Percentiles rank a stretch among this genome's conserved stretches.
Evolutionary conservation across 163 green algal genomes (phyloP).

Genomic region (Volvox carteri): DNA sequence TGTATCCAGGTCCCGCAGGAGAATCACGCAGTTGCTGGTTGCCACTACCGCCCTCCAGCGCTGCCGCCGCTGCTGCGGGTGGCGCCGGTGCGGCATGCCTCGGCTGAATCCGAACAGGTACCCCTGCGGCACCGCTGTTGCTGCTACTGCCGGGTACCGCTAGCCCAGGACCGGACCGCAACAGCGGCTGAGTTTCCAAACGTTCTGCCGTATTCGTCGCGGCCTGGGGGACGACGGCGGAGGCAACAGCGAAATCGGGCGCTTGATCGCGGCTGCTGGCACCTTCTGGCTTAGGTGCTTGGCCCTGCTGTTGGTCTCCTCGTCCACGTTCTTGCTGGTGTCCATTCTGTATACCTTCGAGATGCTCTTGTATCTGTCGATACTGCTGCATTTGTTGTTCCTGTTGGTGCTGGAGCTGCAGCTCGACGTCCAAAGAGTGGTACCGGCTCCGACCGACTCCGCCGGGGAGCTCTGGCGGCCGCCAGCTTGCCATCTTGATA

Average conservation of each 20-base stretch:
- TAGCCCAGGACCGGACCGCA: not conserved
- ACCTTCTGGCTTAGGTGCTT: not conserved
- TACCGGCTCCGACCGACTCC: constrained; percentile 16
- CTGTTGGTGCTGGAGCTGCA: constrained; percentile 23
- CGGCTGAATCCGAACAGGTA: not conserved
- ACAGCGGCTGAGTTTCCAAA: not conserved
- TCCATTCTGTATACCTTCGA: no score
- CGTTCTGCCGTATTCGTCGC: not conserved
- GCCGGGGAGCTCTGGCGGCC: not conserved
- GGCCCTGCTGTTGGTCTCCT: not conserved
- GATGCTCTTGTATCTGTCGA: not conserved
- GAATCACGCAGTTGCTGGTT: no score
- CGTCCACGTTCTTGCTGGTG: not conserved
- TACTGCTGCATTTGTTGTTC: constrained; percentile 8
- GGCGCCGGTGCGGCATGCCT: not conserved
- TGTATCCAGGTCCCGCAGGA: not conserved
- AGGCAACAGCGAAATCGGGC: not conserved
- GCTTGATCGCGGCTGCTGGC: not conserved
- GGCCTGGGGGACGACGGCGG: no score
- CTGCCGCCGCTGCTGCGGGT: not conserved
- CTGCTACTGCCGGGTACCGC: not conserved
- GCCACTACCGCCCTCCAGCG: not conserved
- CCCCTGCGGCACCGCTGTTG: not conserved
- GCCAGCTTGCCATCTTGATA: constrained; percentile 3
- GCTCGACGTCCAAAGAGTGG: constrained; percentile 26